Conservation (phyloP, 2,329 filamentous ascomycete species). For the Penicillium italicum region DNA sequence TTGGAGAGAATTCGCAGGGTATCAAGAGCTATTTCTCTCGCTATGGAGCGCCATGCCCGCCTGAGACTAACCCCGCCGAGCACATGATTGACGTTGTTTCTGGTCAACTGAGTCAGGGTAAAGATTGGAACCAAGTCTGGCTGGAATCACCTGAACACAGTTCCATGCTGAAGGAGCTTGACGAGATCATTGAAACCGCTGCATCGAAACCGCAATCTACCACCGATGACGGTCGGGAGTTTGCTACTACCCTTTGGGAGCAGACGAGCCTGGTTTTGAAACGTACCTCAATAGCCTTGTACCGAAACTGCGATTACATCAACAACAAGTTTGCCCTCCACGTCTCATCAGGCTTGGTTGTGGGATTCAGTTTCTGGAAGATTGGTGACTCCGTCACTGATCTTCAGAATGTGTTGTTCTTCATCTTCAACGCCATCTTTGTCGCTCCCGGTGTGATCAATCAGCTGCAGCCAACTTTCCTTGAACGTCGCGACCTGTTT, state of each 20-base stretch:
- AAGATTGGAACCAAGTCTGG: constrained; percentile 73
- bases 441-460: constrained; percentile 45
- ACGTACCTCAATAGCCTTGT: constrained; percentile 63
- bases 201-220: constrained; percentile 43
- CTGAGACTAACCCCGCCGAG: constrained; percentile 59
- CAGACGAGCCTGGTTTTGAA: constrained; percentile 65
- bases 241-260: constrained; percentile 59
- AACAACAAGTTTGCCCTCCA: constrained; percentile 61
- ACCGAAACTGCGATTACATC: constrained; percentile 63
- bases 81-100: constrained; percentile 53
- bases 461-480: constrained; percentile 62
- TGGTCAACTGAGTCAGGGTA: constrained; percentile 48
- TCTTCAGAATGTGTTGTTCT: constrained; percentile 71
- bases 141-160: constrained; percentile 58
- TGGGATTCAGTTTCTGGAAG: constrained; percentile 61
- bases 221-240: constrained; percentile 52
- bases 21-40: constrained; percentile 65
- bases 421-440: constrained; percentile 60
- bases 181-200: constrained; percentile 54
- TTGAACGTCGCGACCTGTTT: constrained; percentile 67
- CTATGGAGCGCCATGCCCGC: constrained; percentile 61
- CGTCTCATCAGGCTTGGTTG: constrained; percentile 49
- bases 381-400: constrained; percentile 61
- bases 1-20: constrained; percentile 61
- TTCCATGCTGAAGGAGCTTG: constrained; percentile 59